phyloP scores from a whole-genome alignment of 2,329 filamentous ascomycete genomes.

The Monilinia fructigena region DNA sequence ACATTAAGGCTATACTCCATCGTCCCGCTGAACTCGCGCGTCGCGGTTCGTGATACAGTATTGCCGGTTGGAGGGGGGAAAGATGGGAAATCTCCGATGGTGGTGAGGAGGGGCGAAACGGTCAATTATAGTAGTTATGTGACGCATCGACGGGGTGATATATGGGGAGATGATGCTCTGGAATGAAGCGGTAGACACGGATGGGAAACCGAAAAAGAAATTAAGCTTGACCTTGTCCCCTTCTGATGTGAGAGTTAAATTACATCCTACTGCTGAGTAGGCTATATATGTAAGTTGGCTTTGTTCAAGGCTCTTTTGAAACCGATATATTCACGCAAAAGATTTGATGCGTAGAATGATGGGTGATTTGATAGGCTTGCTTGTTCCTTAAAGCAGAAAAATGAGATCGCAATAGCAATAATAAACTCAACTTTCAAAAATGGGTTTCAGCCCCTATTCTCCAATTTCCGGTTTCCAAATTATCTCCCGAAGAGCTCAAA shows the following conservation, averaged over 20 bases:
- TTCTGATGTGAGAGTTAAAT: slow-evolving; percentile 31
- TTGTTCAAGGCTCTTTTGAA: neutral
- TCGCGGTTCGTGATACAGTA: slow-evolving; percentile 34
- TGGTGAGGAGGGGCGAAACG: slow-evolving; percentile 35
- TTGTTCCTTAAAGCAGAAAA: neutral
- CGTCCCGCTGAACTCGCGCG: slow-evolving; percentile 38
- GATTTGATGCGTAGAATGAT: neutral
- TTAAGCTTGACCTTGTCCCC: slow-evolving; percentile 30
- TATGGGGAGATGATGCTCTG: slow-evolving; percentile 71
- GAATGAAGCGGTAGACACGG: slow-evolving; percentile 45
- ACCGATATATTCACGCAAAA: neutral
- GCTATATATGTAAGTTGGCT: neutral
- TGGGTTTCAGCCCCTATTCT: neutral
- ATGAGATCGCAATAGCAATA: neutral
- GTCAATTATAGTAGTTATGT: slow-evolving; percentile 37
- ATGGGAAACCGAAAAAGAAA: slow-evolving; percentile 26
- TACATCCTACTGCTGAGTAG: slow-evolving; percentile 25
- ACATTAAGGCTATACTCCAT: slow-evolving; percentile 39
- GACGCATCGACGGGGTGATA: slow-evolving; percentile 46
- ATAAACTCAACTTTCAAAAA: too few relatives aligned
- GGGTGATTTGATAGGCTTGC: neutral
- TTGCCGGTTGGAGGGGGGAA: slow-evolving; percentile 41
- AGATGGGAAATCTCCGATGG: slow-evolving; percentile 36
- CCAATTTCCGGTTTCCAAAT: neutral
- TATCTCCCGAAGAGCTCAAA: neutral